Evolutionary conservation across 139 green algal species (phyloP).

Genomic region (Tetraselmis chui): DNA sequence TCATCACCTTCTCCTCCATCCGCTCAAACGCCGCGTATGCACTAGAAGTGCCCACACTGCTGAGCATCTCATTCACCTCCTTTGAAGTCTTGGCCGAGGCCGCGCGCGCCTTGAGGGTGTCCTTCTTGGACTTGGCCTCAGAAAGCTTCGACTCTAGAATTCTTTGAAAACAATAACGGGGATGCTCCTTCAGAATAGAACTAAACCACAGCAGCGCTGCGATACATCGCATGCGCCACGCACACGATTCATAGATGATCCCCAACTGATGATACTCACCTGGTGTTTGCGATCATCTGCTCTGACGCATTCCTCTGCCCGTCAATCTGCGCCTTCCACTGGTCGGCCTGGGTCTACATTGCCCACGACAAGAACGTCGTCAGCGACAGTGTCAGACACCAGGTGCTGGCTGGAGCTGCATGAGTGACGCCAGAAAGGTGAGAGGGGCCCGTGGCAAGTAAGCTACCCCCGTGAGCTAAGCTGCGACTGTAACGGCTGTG

Average conservation of each 20-base stretch:
- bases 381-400: no score
- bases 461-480: no score
- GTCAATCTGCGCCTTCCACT: slow-evolving; percentile 81
- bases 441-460: no score
- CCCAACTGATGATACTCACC: slow-evolving; percentile 14
- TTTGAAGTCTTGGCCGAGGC: slow-evolving; percentile 74
- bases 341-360: slow-evolving; percentile 72
- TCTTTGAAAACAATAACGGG: no score
- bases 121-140: slow-evolving; percentile 97
- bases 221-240: slow-evolving; percentile 39
- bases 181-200: not conserved
- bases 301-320: slow-evolving; percentile 78
- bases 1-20: slow-evolving; percentile 99
- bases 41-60: slow-evolving; percentile 75
- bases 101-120: slow-evolving; percentile 97
- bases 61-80: slow-evolving; percentile 50
- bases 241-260: slow-evolving; percentile 21
- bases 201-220: no score
- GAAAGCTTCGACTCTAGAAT: slow-evolving; percentile 79
- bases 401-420: no score
- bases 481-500: no score
- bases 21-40: slow-evolving; percentile 88
- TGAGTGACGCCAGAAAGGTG: no score
- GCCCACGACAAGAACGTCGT: no score
- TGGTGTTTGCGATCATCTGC: slow-evolving; percentile 86